A percentile compares a stretch with the other conserved stretches of the same genome.
Conservation (phyloP, 148 eudicot genomes). For the Pouteria glomerata region DNA sequence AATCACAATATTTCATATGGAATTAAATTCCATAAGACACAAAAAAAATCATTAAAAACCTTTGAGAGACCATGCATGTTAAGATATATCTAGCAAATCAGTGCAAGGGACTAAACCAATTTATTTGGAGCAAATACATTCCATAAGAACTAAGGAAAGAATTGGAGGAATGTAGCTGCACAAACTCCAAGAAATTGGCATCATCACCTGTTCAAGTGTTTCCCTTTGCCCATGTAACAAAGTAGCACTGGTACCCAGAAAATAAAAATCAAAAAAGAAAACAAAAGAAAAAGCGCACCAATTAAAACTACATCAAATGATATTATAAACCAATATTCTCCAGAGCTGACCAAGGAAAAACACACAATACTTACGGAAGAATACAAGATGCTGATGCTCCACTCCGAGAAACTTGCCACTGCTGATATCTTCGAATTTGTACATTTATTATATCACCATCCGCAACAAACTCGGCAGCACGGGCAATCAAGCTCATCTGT, state of each 20-base stretch:
- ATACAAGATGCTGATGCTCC: constrained; percentile 68
- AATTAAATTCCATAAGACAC: neutral
- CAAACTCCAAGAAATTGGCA: constrained; percentile 5
- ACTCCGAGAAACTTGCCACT: constrained; percentile 95
- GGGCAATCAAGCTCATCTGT: constrained; percentile 71
- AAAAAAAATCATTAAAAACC: neutral
- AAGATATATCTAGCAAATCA: neutral
- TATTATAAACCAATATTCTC: neutral
- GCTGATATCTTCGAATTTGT: constrained; percentile 86
- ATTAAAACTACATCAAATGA: neutral
- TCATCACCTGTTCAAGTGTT: constrained; percentile 56
- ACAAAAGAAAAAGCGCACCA: neutral
- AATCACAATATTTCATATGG: neutral
- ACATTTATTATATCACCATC: constrained; percentile 92
- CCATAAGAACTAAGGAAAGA: neutral
- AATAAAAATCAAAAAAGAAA: constrained; percentile 1
- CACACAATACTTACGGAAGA: constrained; percentile 69
- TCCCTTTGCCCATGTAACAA: constrained; percentile 84
- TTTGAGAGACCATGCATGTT: neutral
- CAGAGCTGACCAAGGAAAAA: neutral
- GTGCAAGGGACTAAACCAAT: neutral
- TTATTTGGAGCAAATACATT: neutral
- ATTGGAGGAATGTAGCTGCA: neutral
- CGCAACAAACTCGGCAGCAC: constrained; percentile 92
- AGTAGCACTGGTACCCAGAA: constrained; percentile 49